Base-by-base conservation (phyloP, 768 basidiomycete species). In the Mycena kentingensis region DNA sequence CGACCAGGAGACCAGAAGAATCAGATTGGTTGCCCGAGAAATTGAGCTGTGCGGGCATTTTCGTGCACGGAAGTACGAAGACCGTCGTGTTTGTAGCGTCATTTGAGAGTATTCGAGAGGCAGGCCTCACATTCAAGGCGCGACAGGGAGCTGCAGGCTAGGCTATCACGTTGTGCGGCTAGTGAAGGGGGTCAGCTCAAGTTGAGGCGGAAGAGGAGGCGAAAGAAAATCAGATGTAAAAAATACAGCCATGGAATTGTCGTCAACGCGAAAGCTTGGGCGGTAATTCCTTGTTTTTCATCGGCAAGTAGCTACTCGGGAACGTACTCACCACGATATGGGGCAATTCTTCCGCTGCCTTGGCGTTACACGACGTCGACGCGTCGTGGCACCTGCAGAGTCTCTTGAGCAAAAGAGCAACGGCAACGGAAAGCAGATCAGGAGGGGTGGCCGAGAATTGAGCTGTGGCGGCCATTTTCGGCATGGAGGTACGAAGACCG, bases 391-490 rank as follows among this genome's bases (percentile, higher is more conserved):
- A 37, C 19, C 7, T 37, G 12, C 19, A 18, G 36, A 37, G 19
- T 7, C 7, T 19, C 12, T 37, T 37, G 36, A 37, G 36, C 36
- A 42, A 42, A 10, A n/a, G 35, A 31, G 18, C 29, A 32, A 54
- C 15, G 21, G 6, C 24, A 55, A 46, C 36, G 52, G 61, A 58
- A 55, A 49, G n/a, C n/a, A n/a, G n/a, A 73, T 89, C 87, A 88
- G 87, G 79, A 57, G 73, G 83, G 87, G 83, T 87, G 88, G 87
- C 89, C 89, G 87, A 82, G 38, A 64, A 63, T 77, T 90, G 89
- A 91, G 89, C 89, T 91, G 84, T 88, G 85, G 85, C 89, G 88
- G 89, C 89, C 89, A 82, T 66, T 88, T 91, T 91, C 89, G 89
- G 85, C 87, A 90, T 52, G 60, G 67, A 68, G 51, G 63, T 91